These are phyloP conservation scores for Sporobolomyces roseus DNA, from an alignment of 768 basidiomycete species.

Conservation along the genomic window DNA sequence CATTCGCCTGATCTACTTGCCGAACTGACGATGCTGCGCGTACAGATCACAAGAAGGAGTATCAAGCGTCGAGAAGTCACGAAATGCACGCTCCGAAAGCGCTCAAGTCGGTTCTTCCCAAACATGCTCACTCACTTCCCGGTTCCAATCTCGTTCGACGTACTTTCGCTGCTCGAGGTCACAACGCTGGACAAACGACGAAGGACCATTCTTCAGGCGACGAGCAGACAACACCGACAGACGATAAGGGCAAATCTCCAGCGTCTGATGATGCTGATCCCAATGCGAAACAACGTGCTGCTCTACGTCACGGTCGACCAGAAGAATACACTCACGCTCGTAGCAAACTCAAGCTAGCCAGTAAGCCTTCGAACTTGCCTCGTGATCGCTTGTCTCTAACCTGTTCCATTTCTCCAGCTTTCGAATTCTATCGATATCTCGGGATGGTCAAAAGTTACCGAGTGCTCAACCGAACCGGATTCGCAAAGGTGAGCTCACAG, in stretches of 20 bases:
- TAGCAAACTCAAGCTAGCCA: conserved; percentile 73
- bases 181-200: not conserved
- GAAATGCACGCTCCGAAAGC: conserved; percentile 17
- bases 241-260: not conserved
- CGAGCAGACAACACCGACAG: too few relatives aligned
- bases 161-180: conserved; percentile 11
- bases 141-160: conserved; percentile 35
- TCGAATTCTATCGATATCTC: conserved; percentile 68
- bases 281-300: not conserved
- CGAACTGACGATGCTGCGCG: conserved; percentile 31
- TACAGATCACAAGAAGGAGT: conserved; percentile 32
- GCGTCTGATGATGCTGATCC: not conserved
- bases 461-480: conserved; percentile 80
- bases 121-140: conserved; percentile 21
- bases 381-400: not conserved
- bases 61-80: conserved; percentile 10
- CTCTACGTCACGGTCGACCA: conserved; percentile 54
- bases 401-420: conserved; percentile 10
- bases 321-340: conserved; percentile 81
- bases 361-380: conserved; percentile 8
- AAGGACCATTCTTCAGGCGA: not conserved
- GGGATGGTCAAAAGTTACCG: conserved; percentile 86
- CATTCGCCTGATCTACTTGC: conserved; percentile 50
- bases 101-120: conserved; percentile 23
- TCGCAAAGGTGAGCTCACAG: conserved; percentile 36